A percentile compares a stretch with the other conserved stretches of the same genome.
These are phyloP conservation scores for Harrya chromipes DNA, from an alignment of 768 basidiomycete genomes.

Conservation along the genomic window DNA sequence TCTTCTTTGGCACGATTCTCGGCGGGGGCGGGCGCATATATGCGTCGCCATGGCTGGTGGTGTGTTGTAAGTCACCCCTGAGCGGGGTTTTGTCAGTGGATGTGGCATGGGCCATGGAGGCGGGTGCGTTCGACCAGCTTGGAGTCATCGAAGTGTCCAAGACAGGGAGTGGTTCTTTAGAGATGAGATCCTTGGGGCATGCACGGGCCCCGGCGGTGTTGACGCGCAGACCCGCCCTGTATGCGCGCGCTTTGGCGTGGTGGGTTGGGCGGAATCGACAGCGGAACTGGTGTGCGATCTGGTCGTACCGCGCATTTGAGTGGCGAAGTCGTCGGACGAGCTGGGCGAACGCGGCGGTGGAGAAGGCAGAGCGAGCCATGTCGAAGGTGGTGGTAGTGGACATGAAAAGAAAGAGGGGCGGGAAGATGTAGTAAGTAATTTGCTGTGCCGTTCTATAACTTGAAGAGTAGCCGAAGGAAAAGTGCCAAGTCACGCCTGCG, in stretches of 20 bases:
- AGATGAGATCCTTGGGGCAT: conserved; percentile 40
- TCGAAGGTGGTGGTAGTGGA: not conserved
- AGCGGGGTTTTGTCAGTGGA: not conserved
- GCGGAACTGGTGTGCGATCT: conserved; percentile 40
- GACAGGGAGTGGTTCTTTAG: conserved; percentile 17
- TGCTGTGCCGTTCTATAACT: conserved; percentile 9
- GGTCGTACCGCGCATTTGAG: conserved; percentile 42
- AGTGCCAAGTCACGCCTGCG: conserved; percentile 11
- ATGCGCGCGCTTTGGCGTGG: conserved; percentile 49
- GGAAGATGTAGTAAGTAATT: not conserved
- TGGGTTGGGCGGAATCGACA: conserved; percentile 35
- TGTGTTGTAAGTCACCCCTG: too few relatives aligned
- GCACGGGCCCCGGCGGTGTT: conserved; percentile 40
- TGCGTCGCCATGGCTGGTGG: not conserved
- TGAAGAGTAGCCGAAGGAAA: too few relatives aligned
- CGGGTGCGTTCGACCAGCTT: conserved; percentile 7
- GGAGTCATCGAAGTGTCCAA: conserved; percentile 32
- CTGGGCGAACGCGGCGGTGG: conserved; percentile 31
- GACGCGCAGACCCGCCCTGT: conserved; percentile 40
- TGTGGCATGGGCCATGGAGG: not conserved
- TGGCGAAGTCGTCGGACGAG: conserved; percentile 41
- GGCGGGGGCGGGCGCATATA: conserved; percentile 10
- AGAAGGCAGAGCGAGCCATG: conserved; percentile 27
- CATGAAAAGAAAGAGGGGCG: conserved; percentile 3
- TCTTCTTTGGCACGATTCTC: conserved; percentile 9